Conservation (phyloP, 202 grass and related monocot species). For the Schoenoplectus tabernaemontani region DNA sequence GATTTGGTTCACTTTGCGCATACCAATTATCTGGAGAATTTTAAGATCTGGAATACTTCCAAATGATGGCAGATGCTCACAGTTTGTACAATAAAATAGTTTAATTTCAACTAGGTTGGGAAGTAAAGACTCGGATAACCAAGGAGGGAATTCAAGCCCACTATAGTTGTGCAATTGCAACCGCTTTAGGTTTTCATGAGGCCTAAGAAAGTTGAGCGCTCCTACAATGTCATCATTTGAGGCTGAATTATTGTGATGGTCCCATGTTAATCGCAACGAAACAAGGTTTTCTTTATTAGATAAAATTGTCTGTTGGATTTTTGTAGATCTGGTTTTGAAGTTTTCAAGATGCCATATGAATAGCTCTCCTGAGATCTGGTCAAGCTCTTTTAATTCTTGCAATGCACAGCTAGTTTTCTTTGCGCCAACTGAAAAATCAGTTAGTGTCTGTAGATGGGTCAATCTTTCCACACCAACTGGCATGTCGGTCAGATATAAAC, state of each 20-base stretch:
- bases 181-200: not conserved
- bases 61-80: slow-evolving; percentile 23
- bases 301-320: slow-evolving; percentile 17
- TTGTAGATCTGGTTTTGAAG: not conserved
- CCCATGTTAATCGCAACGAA: slow-evolving; percentile 22
- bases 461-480: slow-evolving; percentile 19
- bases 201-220: slow-evolving; percentile 16
- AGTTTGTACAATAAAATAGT: slow-evolving; percentile 9
- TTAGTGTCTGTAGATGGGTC: slow-evolving; percentile 11
- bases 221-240: not conserved
- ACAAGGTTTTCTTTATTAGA: slow-evolving; percentile 11
- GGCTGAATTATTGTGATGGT: not conserved
- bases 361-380: not conserved
- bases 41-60: slow-evolving; percentile 21
- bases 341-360: slow-evolving; percentile 27
- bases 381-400: slow-evolving; percentile 22
- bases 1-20: not conserved
- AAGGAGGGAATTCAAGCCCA: slow-evolving; percentile 14
- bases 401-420: slow-evolving; percentile 13
- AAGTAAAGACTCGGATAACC: slow-evolving; percentile 17
- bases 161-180: slow-evolving; percentile 3
- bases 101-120: slow-evolving; percentile 12
- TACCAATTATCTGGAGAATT: slow-evolving; percentile 13
- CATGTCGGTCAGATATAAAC: not conserved
- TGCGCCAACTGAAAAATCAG: slow-evolving; percentile 20